Evolutionary conservation across 2,329 filamentous ascomycete species (phyloP).

Genomic region (Penicillium italicum): DNA sequence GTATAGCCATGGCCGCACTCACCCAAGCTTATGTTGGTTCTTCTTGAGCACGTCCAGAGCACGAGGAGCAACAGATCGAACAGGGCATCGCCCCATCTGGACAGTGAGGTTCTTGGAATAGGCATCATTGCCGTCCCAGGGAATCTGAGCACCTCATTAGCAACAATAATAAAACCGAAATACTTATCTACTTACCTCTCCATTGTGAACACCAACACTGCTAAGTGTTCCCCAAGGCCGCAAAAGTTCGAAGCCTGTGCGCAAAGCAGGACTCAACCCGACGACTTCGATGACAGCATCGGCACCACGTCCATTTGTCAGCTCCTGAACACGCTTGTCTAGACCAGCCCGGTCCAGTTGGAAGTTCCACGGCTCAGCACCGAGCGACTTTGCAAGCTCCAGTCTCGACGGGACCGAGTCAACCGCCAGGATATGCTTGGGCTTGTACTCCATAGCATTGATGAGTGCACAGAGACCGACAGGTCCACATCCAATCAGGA

Average conservation of each 20-base stretch:
- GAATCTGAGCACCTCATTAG: constrained; percentile 49
- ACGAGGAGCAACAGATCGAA: constrained; percentile 65
- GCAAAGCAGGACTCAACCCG: constrained; percentile 64
- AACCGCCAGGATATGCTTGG: constrained; percentile 72
- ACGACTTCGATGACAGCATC: constrained; percentile 82
- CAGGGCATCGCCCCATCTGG: constrained; percentile 74
- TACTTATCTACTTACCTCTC: constrained; percentile 52
- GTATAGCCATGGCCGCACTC: constrained; percentile 13
- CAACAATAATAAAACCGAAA: constrained; percentile 14
- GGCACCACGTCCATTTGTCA: constrained; percentile 75
- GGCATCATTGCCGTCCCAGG: constrained; percentile 63
- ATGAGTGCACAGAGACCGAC: constrained; percentile 81
- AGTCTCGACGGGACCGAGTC: constrained; percentile 74
- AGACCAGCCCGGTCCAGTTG: constrained; percentile 62
- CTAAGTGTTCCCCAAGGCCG: constrained; percentile 70
- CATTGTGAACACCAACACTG: constrained; percentile 73
- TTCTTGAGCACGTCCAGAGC: constrained; percentile 63
- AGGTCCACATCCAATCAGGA: constrained; percentile 79
- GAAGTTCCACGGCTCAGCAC: constrained; percentile 82
- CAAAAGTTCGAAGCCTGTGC: constrained; percentile 67
- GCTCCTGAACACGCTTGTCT: constrained; percentile 65
- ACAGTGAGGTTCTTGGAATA: constrained; percentile 66
- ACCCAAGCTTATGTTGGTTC: constrained; percentile 66
- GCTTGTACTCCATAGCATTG: constrained; percentile 70
- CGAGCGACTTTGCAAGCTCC: constrained; percentile 66